Evolutionary conservation across 2,329 filamentous ascomycete genomes (phyloP), one percentile per base, ranked within the genome.

Genomic region (Triangularia verruculosa): DNA sequence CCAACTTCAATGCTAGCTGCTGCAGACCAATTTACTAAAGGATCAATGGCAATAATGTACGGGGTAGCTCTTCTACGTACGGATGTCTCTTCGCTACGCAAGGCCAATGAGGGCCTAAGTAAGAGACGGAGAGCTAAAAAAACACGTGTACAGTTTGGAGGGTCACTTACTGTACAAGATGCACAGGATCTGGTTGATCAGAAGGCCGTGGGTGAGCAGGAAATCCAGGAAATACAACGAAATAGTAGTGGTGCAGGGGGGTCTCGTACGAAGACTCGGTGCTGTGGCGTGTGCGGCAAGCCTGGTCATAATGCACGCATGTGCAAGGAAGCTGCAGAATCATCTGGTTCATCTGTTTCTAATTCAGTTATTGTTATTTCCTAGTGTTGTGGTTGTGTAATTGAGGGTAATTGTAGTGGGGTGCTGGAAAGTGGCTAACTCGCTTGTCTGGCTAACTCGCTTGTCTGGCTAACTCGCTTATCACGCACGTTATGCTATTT

Each of bases 241-340:
- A 57, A 12, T 57, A 28, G 55, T 39, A 13, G 28, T 57, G 15
- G 55, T 57, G 28, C 55, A 39, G 13, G 28, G 28, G 27, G 55
- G 55, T 57, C 28, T 39, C 55, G 55, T 57, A 57, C 15, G 25
- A 56, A 56, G 54, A 32, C 27, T 57, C 55, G 55, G 28, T 39
- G 28, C 27, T 57, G 13, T 57, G 55, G 27, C 20, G 55, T 57
- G 13, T 39, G 28, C 11, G 27, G 55, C 20, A 57, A 57, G 55
- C 55, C 27, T 34, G 55, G 55, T 17, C 55, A 57, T 57, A 57
- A 57, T 57, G 27, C n/a, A 57, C 55, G 55, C 55, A 57, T 28
- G 27, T 57, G 55, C 11, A 39, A 57, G 27, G 55, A 39, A 30
- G 55, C 24, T 56, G 54, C 25, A 32, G 54, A 56, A 56, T 56